A percentile compares a stretch with the other conserved stretches of the same genome.
phyloP scores from a whole-genome alignment of 108 stramenopile genomes.

The Mediolabrus comicus region DNA sequence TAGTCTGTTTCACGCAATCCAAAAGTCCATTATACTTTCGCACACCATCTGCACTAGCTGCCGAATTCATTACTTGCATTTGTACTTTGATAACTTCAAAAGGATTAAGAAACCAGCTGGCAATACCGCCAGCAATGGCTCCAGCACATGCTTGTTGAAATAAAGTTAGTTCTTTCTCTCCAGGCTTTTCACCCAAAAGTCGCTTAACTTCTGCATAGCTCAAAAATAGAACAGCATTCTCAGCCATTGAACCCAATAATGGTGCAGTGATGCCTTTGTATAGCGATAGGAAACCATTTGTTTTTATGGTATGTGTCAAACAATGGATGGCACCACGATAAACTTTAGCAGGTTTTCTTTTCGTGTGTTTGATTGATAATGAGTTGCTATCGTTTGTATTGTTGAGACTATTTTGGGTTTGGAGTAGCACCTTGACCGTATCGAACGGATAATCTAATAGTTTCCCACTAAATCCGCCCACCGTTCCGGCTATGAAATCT shows the following conservation, averaged over 20 bases:
- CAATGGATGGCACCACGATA: constrained; percentile 53
- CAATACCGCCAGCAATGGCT: constrained; percentile 36
- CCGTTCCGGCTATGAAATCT: constrained; percentile 57
- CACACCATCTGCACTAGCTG: background rate
- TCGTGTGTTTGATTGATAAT: background rate
- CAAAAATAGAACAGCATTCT: constrained; percentile 52
- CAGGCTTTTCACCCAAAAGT: constrained; percentile 28
- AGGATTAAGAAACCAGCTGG: constrained; percentile 39
- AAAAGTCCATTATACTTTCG: constrained; percentile 40
- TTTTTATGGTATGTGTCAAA: constrained; percentile 35
- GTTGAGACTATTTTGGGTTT: no score
- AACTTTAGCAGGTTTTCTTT: background rate
- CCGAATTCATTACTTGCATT: constrained; percentile 48
- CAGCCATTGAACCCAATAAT: constrained; percentile 52
- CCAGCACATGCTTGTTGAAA: constrained; percentile 42
- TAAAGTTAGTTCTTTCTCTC: constrained; percentile 32
- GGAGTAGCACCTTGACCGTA: constrained; percentile 53
- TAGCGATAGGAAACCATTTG: constrained; percentile 40
- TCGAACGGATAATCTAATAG: constrained; percentile 57
- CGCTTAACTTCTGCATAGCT: constrained; percentile 34
- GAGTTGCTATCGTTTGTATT: no score
- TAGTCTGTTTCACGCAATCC: constrained; percentile 47
- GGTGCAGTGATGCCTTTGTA: constrained; percentile 51
- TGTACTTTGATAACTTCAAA: constrained; percentile 54
- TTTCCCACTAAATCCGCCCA: constrained; percentile 52